phyloP scores from a whole-genome alignment of 139 green algal genomes.

The Pleodorina starrii region DNA sequence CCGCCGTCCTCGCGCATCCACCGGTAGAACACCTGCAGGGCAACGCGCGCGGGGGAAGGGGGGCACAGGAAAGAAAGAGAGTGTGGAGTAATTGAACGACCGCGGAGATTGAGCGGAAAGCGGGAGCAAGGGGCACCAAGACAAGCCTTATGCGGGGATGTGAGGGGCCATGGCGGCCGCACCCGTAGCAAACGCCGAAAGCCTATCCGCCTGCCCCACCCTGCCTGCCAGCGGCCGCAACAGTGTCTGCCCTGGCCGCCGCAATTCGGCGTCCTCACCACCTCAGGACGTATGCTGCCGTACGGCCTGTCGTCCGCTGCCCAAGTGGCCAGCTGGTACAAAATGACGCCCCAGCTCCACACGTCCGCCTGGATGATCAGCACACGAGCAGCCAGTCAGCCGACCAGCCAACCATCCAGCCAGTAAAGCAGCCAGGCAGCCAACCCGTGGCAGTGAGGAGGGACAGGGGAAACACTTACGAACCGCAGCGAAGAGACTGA shows the following conservation, averaged over 20 bases:
- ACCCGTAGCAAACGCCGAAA: background rate
- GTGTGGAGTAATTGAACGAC: background rate
- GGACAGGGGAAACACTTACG: background rate
- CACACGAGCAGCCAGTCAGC: too few relatives aligned
- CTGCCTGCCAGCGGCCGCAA: too few relatives aligned
- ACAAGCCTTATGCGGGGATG: background rate
- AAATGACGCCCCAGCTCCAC: conserved; percentile 27
- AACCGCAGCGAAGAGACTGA: background rate
- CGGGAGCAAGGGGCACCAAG: background rate
- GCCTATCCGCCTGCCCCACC: background rate
- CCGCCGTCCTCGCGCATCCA: background rate
- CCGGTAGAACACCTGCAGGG: too few relatives aligned
- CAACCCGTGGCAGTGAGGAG: too few relatives aligned
- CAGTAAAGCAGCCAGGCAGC: too few relatives aligned
- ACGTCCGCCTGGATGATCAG: conserved; percentile 25
- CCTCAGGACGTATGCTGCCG: background rate
- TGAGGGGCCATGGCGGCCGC: background rate
- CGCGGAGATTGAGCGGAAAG: background rate
- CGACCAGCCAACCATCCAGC: too few relatives aligned
- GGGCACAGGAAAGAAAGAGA: background rate
- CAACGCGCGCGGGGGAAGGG: background rate
- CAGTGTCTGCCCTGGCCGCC: too few relatives aligned
- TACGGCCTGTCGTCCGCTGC: background rate
- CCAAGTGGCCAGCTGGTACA: conserved; percentile 42
- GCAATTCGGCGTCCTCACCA: too few relatives aligned